Percentiles rank a stretch among this genome's conserved stretches.
Conservation (phyloP, 1,139 yeast genomes). For the Petasospora rhodanensis region DNA sequence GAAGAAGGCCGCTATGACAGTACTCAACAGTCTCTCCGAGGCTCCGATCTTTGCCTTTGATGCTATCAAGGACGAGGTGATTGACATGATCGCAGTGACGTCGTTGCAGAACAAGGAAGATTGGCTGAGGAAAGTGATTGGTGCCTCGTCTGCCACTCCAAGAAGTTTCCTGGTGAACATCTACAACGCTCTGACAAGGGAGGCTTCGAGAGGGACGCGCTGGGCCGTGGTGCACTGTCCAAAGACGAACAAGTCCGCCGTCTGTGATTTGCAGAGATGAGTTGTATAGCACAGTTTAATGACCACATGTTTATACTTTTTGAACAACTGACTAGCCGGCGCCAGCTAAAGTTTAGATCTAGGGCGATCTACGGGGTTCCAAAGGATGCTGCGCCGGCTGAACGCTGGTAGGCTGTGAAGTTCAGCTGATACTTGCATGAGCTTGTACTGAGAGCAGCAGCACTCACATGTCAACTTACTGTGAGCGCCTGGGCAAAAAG, state of each 20-base stretch:
- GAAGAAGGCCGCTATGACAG: slow-evolving; percentile 50
- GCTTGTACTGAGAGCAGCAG: no score
- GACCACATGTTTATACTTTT: no score
- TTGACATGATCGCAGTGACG: slow-evolving; percentile 76
- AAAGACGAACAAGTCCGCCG: slow-evolving; percentile 64
- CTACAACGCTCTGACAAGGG: slow-evolving; percentile 67
- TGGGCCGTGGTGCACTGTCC: slow-evolving; percentile 75
- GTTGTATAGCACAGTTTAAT: no score
- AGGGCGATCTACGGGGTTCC: no score
- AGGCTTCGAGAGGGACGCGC: slow-evolving; percentile 61
- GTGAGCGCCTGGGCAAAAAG: no score
- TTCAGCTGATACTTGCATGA: no score
- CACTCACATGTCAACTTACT: no score
- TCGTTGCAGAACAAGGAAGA: slow-evolving; percentile 78
- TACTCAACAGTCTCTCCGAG: slow-evolving; percentile 49
- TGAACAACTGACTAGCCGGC: no score
- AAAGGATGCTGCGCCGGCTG: no score
- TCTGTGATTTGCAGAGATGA: slow-evolving; percentile 62
- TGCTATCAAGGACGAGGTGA: slow-evolving; percentile 68
- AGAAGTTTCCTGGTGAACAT: slow-evolving; percentile 73
- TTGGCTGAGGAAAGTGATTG: slow-evolving; percentile 83
- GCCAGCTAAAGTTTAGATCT: no score
- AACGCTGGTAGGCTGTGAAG: no score
- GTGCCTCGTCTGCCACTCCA: slow-evolving; percentile 61
- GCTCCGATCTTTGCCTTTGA: slow-evolving; percentile 78